These are phyloP conservation scores for Taphrina sp. DNA, from an alignment of 1,139 yeast genomes.

Conservation along the genomic window DNA sequence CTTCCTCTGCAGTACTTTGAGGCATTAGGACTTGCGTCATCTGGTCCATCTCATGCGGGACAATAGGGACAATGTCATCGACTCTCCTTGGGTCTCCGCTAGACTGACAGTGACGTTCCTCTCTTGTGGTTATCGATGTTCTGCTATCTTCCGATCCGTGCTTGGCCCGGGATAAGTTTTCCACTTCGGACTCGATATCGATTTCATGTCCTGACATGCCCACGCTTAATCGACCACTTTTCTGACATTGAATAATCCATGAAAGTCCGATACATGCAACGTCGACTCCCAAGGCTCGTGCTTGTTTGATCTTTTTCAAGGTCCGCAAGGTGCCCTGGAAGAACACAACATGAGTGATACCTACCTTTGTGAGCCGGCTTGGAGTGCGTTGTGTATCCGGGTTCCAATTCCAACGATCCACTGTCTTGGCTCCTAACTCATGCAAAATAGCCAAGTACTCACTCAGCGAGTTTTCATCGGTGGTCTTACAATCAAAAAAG, in stretches of 20 bases:
- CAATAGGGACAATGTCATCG: no score
- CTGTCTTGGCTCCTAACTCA: conserved; percentile 12
- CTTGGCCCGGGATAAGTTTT: not conserved
- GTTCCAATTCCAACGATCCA: conserved; percentile 31
- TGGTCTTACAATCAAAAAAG: conserved; percentile 9
- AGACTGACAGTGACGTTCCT: not conserved
- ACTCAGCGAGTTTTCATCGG: not conserved
- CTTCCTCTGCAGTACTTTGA: not conserved
- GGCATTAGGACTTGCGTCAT: not conserved
- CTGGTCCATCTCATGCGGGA: not conserved
- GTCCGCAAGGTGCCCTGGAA: conserved; percentile 23
- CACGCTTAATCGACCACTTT: conserved; percentile 8
- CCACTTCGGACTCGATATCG: conserved; percentile 22
- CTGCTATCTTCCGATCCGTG: not conserved
- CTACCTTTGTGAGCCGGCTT: conserved; percentile 3
- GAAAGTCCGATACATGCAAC: conserved; percentile 17
- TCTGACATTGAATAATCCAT: conserved; percentile 24
- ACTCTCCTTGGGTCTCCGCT: no score
- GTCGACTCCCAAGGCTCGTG: conserved; percentile 12
- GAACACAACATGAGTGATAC: conserved; percentile 28
- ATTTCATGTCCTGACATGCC: conserved; percentile 22
- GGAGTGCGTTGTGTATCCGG: conserved; percentile 28
- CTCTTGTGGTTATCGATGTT: not conserved
- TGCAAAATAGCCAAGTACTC: conserved; percentile 11
- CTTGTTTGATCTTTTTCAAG: conserved; percentile 18